Percentiles rank a stretch among this genome's conserved stretches.
Evolutionary conservation across 257 asterid species (phyloP).

Genomic region (Linderniella brevidens): DNA sequence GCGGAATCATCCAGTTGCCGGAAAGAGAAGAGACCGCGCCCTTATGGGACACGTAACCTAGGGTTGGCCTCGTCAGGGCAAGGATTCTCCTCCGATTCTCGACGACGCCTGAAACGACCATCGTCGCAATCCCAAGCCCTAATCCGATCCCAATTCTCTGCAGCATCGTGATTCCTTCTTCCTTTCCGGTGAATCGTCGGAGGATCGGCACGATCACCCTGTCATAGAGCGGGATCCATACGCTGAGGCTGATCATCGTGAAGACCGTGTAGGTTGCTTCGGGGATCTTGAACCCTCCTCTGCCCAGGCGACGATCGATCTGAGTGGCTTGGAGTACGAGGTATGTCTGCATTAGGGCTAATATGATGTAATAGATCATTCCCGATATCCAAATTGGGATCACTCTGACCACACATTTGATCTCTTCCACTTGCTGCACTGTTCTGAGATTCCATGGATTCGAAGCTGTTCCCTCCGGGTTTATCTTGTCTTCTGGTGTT

Average conservation of each 20-base stretch:
- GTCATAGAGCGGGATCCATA: slow-evolving; percentile 19
- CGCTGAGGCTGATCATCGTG: slow-evolving; percentile 11
- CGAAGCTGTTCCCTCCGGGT: slow-evolving; percentile 10
- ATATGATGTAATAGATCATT: slow-evolving; percentile 13
- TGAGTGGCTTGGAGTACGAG: slow-evolving; percentile 18
- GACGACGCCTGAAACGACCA: slow-evolving; percentile 12
- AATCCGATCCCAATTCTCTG: slow-evolving; percentile 16
- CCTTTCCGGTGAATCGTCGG: slow-evolving; percentile 9
- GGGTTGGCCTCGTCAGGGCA: slow-evolving; percentile 10
- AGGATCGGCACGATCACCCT: slow-evolving; percentile 14
- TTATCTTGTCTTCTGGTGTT: slow-evolving; percentile 9
- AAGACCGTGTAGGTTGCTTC: slow-evolving; percentile 15
- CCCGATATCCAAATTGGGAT: slow-evolving; percentile 19
- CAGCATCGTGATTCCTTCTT: slow-evolving; percentile 14
- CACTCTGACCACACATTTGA: slow-evolving; percentile 13
- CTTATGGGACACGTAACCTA: slow-evolving; percentile 9
- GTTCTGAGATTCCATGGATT: slow-evolving; percentile 14
- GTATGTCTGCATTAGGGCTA: slow-evolving; percentile 12
- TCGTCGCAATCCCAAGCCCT: slow-evolving; percentile 11
- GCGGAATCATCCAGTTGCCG: slow-evolving; percentile 18
- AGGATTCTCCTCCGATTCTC: slow-evolving; percentile 11
- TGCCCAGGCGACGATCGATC: slow-evolving; percentile 10
- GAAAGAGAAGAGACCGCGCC: slow-evolving; percentile 21
- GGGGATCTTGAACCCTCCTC: slow-evolving; percentile 12
- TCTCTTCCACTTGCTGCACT: slow-evolving; percentile 16